phyloP scores from a whole-genome alignment of 2,329 filamentous ascomycete species.

The Xylaria sp. region DNA sequence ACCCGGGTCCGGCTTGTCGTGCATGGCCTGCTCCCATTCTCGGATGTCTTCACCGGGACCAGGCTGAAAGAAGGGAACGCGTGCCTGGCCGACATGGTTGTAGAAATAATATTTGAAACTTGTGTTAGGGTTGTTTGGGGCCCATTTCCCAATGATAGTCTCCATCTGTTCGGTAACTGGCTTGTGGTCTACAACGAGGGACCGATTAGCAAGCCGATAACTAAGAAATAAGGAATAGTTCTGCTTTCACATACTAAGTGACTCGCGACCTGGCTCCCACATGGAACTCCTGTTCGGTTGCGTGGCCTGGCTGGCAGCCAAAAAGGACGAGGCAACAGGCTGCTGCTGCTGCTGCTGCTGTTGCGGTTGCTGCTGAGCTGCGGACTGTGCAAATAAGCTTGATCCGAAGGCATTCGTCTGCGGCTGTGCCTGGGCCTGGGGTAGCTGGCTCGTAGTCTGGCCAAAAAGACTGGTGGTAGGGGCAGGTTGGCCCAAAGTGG shows the following conservation, averaged over 20 bases:
- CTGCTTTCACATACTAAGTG: slow-evolving; percentile 30
- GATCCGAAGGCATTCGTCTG: slow-evolving; percentile 33
- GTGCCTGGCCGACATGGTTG: slow-evolving; percentile 77
- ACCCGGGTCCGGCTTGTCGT: slow-evolving; percentile 76
- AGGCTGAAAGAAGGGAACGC: slow-evolving; percentile 78
- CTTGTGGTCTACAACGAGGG: slow-evolving; percentile 65
- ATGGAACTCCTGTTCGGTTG: slow-evolving; percentile 33
- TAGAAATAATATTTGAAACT: slow-evolving; percentile 86
- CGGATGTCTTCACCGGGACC: slow-evolving; percentile 72
- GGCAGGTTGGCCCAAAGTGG: slow-evolving; percentile 31
- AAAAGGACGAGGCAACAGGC: slow-evolving; percentile 50
- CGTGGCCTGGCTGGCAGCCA: slow-evolving; percentile 52
- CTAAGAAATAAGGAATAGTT: neutral
- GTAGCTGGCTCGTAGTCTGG: slow-evolving; percentile 47
- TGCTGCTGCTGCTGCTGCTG: slow-evolving; percentile 45
- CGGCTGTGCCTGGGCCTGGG: slow-evolving; percentile 41
- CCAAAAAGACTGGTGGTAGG: slow-evolving; percentile 48
- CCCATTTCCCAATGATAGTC: slow-evolving; percentile 75
- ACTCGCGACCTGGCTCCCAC: slow-evolving; percentile 42
- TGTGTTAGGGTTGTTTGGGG: slow-evolving; percentile 69
- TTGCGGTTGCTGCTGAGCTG: slow-evolving; percentile 47
- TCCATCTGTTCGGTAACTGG: slow-evolving; percentile 76
- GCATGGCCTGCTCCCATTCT: slow-evolving; percentile 84
- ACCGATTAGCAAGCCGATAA: slow-evolving; percentile 13
- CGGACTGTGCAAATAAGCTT: slow-evolving; percentile 42